These are phyloP conservation scores for Cymbopogon citratus DNA, from an alignment of 176 grass and related monocot genomes.

Conservation along the genomic window DNA sequence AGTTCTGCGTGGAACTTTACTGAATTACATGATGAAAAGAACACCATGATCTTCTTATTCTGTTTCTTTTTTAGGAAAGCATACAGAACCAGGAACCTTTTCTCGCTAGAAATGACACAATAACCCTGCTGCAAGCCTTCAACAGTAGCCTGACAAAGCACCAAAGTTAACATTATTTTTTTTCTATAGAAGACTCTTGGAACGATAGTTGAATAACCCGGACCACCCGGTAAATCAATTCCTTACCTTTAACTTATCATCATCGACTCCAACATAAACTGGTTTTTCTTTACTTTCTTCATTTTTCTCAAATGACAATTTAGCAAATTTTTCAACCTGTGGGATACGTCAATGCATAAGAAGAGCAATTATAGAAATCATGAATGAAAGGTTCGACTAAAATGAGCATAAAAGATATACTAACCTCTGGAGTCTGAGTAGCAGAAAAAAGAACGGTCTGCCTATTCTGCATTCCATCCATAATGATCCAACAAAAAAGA, in stretches of 20 bases:
- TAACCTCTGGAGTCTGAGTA: conserved; percentile 79
- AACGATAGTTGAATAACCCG: neutral
- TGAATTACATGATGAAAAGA: conserved; percentile 98
- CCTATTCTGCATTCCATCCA: conserved; percentile 54
- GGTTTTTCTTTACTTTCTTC: conserved; percentile 75
- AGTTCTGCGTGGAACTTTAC: conserved; percentile 90
- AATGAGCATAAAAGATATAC: conserved; percentile 22
- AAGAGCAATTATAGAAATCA: neutral
- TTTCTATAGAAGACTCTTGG: neutral
- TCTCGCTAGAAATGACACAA: conserved; percentile 76
- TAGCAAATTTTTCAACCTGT: conserved; percentile 91
- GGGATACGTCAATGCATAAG: conserved; percentile 4
- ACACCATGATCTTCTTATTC: conserved; percentile 92
- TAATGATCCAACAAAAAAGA: neutral
- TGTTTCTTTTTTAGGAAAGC: conserved; percentile 91
- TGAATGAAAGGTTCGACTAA: neutral
- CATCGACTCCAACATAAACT: conserved; percentile 85
- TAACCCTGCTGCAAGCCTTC: conserved; percentile 94
- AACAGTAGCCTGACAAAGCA: conserved; percentile 64
- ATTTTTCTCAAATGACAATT: conserved; percentile 87
- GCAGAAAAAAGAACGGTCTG: conserved; percentile 97
- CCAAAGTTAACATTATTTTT: conserved; percentile 30
- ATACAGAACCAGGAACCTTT: conserved; percentile 82
- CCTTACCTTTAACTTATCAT: conserved; percentile 68
- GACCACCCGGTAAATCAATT: conserved; percentile 4